Base-by-base conservation (phyloP, 2,329 filamentous ascomycete genomes). In the Cordyceps tenuipes region DNA sequence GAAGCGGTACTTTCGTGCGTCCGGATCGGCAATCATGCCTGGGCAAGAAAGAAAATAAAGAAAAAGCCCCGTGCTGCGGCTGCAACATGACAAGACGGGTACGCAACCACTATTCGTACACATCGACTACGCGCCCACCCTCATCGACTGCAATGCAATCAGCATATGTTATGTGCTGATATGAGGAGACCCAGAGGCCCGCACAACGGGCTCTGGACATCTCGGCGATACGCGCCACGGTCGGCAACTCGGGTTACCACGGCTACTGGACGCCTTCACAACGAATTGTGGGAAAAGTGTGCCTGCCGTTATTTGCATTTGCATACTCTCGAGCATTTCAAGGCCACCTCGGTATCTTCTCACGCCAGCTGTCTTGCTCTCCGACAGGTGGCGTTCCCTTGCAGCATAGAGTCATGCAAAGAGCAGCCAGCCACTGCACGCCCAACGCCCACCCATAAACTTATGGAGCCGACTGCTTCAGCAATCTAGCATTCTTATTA, bases 191-290 rank as follows among this genome's bases (percentile, higher is more conserved):
- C 56, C 48, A 52, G 36, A 7, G 56, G 56, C 48, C 56, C 56
- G 56, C 56, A 21, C 36, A 39, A 51, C 36, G 53, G n/a, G 43
- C 23, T 41, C 12, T 34, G 34, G 9, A 23, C 5, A n/a, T 39
- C 57, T 59, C 57, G 57, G 57, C 57, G 57, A 59, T 59, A 59
- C 57, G 49, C 41, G 26, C 29, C 10, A 47, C 23, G 9, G 26
- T 59, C 57, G 39, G 56, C 47, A 26, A 47, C 57, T 59, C 57
- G 57, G 57, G 13, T 23, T 26, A 52, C 29, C 5, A 17, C 29
- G 48, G 29, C 23, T 44, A 21, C 21, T 54, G 39, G 21, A n/a
- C 34, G 19, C 19, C 34, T n/a, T 4, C 21, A 17, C 23, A 17
- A 12, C 10, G 39, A 41, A 3, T 39, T 39, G 19, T 17, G 19